These are phyloP conservation scores for Gigaspora rosea DNA, from an alignment of 192 early-diverging fungal genomes.

Conservation along the genomic window DNA sequence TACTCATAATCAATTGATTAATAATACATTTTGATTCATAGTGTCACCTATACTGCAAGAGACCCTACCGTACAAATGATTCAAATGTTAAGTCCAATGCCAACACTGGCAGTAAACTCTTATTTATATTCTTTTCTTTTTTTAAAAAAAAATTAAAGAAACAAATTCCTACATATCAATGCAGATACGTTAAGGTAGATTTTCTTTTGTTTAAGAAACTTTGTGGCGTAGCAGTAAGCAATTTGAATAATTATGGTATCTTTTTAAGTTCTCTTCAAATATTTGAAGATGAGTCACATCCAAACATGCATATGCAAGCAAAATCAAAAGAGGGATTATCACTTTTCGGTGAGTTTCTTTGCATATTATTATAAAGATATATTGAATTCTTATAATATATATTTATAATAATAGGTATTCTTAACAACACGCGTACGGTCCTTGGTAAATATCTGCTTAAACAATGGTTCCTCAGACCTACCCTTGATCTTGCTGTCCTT, in stretches of 20 bases:
- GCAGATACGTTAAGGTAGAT: slow-evolving; percentile 58
- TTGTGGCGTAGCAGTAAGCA: not conserved
- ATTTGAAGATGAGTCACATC: slow-evolving; percentile 75
- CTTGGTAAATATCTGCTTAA: slow-evolving; percentile 57
- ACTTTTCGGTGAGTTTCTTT: slow-evolving; percentile 62
- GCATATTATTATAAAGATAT: not conserved
- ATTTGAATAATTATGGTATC: not conserved
- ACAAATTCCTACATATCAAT: slow-evolving; percentile 58
- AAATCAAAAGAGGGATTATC: slow-evolving; percentile 70
- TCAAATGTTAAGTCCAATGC: no score
- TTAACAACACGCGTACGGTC: slow-evolving; percentile 63
- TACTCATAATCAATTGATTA: no score
- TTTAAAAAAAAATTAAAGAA: slow-evolving; percentile 34
- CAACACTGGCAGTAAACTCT: no score
- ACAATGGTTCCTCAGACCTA: slow-evolving; percentile 73
- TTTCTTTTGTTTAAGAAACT: not conserved
- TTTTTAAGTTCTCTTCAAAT: slow-evolving; percentile 74
- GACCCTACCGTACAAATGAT: no score
- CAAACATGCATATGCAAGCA: slow-evolving; percentile 73
- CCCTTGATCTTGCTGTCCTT: slow-evolving; percentile 49
- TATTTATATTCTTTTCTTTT: not conserved
- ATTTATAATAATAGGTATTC: slow-evolving; percentile 47
- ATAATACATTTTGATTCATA: not conserved
- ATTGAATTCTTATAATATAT: not conserved
- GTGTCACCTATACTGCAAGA: not conserved